Conservation (phyloP, 805 yeast genomes). For the Candida arabinofermentans region DNA sequence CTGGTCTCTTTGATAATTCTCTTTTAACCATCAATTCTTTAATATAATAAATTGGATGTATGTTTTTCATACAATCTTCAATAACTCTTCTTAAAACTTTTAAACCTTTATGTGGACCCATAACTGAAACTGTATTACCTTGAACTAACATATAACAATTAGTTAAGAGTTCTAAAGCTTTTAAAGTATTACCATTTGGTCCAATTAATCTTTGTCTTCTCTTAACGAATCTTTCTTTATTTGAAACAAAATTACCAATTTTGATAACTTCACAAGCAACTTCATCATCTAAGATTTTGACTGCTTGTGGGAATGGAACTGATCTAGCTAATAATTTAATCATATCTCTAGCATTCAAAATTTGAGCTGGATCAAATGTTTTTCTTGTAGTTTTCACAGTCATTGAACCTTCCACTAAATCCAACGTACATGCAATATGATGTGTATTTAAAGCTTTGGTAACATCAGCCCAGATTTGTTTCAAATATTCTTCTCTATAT, state of each 20-base stretch:
- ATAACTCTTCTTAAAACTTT: slow-evolving; percentile 91
- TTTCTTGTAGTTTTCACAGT: slow-evolving; percentile 93
- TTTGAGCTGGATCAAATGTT: slow-evolving; percentile 91
- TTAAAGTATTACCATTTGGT: slow-evolving; percentile 93
- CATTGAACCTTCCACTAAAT: slow-evolving; percentile 96
- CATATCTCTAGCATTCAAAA: slow-evolving; percentile 90
- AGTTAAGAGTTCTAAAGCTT: slow-evolving; percentile 92
- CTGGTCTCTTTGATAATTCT: slow-evolving; percentile 93
- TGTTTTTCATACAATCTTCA: slow-evolving; percentile 94
- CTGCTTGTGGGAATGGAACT: slow-evolving; percentile 95
- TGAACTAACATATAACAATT: slow-evolving; percentile 94
- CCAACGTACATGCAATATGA: slow-evolving; percentile 77
- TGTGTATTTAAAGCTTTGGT: slow-evolving; percentile 71
- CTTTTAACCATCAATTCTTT: slow-evolving; percentile 97
- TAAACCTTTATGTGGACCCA: slow-evolving; percentile 94
- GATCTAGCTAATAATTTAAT: slow-evolving; percentile 92
- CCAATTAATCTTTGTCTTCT: slow-evolving; percentile 96
- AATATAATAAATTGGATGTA: slow-evolving; percentile 97
- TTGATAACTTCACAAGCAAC: slow-evolving; percentile 94
- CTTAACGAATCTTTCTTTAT: slow-evolving; percentile 90
- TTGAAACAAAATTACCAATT: slow-evolving; percentile 83
- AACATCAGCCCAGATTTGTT: slow-evolving; percentile 91
- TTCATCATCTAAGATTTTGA: slow-evolving; percentile 86
- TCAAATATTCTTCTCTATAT: slow-evolving; percentile 87
- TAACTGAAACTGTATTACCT: slow-evolving; percentile 93